Evolutionary conservation across 2,329 filamentous ascomycete species (phyloP).

Genomic region (Alternaria rosae): DNA sequence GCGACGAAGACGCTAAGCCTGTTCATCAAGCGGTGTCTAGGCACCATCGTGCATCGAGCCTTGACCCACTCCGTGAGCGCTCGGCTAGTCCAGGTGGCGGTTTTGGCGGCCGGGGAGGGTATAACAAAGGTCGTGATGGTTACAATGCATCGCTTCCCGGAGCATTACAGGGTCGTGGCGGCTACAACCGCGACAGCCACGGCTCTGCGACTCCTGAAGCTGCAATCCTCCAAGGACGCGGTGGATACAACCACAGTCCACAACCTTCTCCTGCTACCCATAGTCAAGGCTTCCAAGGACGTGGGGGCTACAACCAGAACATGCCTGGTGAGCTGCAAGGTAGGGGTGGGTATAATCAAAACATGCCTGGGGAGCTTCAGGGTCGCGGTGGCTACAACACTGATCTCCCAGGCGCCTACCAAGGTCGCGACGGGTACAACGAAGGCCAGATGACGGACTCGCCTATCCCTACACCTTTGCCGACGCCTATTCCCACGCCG

Average conservation of each 20-base stretch:
- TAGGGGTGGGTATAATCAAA: conserved; percentile 43
- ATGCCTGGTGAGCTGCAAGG: conserved; percentile 37
- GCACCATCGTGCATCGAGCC: conserved; percentile 42
- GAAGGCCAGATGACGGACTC: conserved; percentile 39
- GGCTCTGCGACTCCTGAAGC: conserved; percentile 30
- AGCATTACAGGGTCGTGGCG: conserved; percentile 40
- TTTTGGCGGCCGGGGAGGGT: conserved; percentile 42
- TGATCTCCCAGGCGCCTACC: conserved; percentile 35
- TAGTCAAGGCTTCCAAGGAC: conserved; percentile 34
- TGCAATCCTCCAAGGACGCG: conserved; percentile 26
- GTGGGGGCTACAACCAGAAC: conserved; percentile 41
- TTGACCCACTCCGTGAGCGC: conserved; percentile 37
- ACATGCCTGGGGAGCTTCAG: conserved; percentile 38
- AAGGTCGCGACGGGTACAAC: conserved; percentile 45
- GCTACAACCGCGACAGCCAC: conserved; percentile 34
- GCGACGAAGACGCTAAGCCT: conserved; percentile 41
- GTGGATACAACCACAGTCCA: conserved; percentile 22
- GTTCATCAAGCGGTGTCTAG: conserved; percentile 35
- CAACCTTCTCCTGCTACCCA: conserved; percentile 26
- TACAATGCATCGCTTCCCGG: conserved; percentile 43
- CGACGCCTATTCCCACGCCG: conserved; percentile 34
- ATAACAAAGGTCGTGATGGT: conserved; percentile 47
- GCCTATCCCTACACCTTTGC: conserved; percentile 40
- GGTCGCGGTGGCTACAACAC: conserved; percentile 48
- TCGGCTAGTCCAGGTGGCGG: conserved; percentile 42